A percentile compares a stretch with the other conserved stretches of the same genome.
Evolutionary conservation across 2,329 filamentous ascomycete species (phyloP).

Genomic region (Claviceps monticola): DNA sequence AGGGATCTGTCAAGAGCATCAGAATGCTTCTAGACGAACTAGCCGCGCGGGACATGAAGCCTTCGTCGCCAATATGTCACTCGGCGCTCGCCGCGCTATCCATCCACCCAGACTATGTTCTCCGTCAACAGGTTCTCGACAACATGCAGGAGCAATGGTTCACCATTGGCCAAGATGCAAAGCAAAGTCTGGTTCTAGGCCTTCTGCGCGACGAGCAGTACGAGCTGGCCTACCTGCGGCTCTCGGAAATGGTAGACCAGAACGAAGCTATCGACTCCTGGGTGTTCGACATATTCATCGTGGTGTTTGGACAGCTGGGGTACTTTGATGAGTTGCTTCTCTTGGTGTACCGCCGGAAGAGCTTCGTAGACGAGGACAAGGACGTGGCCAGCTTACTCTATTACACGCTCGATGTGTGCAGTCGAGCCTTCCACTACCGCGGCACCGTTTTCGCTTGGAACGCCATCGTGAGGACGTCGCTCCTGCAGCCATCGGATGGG

Average conservation of each 20-base stretch:
- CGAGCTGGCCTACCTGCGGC: slow-evolving; percentile 60
- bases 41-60: slow-evolving; percentile 42
- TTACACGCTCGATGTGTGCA: slow-evolving; percentile 63
- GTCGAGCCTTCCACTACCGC: slow-evolving; percentile 45
- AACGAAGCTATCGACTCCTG: slow-evolving; percentile 47
- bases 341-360: slow-evolving; percentile 45
- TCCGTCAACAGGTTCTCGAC: slow-evolving; percentile 56
- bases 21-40: slow-evolving; percentile 58
- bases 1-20: slow-evolving; percentile 55
- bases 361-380: slow-evolving; percentile 20
- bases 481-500: slow-evolving; percentile 38
- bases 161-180: slow-evolving; percentile 36
- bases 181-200: slow-evolving; percentile 56
- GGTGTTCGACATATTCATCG: slow-evolving; percentile 68
- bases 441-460: slow-evolving; percentile 62
- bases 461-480: slow-evolving; percentile 35
- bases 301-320: slow-evolving; percentile 54
- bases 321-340: slow-evolving; percentile 67
- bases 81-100: slow-evolving; percentile 58
- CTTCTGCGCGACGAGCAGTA: slow-evolving; percentile 70
- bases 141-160: slow-evolving; percentile 63
- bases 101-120: slow-evolving; percentile 72
- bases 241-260: slow-evolving; percentile 52
- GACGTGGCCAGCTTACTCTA: slow-evolving; percentile 46
- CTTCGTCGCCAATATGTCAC: slow-evolving; percentile 56